These are phyloP conservation scores for Mucor sp. DNA, from an alignment of 371 early-diverging fungal genomes.

Conservation along the genomic window DNA sequence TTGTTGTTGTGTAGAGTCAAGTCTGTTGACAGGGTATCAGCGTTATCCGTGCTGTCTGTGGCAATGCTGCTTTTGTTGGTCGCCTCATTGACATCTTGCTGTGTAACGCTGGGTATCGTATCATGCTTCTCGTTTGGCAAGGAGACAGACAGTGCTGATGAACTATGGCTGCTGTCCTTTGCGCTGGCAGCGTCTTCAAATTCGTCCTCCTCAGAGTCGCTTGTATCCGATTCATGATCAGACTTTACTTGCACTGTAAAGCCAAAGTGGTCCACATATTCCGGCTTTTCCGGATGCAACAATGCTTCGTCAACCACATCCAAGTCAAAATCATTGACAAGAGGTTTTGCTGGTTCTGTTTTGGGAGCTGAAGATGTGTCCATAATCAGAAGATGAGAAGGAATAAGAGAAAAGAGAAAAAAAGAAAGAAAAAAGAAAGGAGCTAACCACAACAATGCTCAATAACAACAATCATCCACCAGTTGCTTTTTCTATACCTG, in stretches of 20 bases:
- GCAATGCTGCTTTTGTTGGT: neutral
- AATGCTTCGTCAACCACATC: conserved; percentile 49
- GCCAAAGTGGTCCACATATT: conserved; percentile 48
- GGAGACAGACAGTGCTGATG: neutral
- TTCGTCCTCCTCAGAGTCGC: conserved; percentile 6
- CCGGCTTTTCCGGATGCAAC: conserved; percentile 34
- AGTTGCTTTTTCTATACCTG: neutral
- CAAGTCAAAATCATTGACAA: conserved; percentile 36
- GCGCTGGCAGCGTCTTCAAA: conserved; percentile 7
- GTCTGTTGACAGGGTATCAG: neutral
- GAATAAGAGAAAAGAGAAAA: neutral
- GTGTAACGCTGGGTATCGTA: neutral
- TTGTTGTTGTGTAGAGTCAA: neutral
- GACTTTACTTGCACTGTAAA: conserved; percentile 46
- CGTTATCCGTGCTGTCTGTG: neutral
- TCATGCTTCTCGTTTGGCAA: no score
- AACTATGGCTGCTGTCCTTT: neutral
- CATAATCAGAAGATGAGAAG: neutral
- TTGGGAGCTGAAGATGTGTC: neutral
- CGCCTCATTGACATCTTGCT: neutral
- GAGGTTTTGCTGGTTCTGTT: neutral
- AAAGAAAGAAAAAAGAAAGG: conserved; percentile 3
- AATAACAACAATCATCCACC: neutral
- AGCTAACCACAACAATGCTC: neutral
- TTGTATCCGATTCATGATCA: conserved; percentile 28